Conservation (phyloP, 345 rosid genomes). For the Rhizophora mangle region DNA sequence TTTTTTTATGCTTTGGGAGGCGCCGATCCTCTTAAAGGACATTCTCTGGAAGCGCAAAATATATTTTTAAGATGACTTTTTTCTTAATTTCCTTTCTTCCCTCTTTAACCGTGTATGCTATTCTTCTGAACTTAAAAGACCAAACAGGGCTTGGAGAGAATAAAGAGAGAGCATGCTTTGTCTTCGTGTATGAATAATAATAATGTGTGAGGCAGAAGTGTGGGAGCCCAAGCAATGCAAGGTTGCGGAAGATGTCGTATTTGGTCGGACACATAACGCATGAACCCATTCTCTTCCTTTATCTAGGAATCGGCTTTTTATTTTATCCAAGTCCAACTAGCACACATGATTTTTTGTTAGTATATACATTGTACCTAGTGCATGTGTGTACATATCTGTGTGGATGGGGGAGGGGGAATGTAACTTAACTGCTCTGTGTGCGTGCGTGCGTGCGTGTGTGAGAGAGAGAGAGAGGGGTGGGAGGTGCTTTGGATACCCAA, state of each 20-base stretch:
- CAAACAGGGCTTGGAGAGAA: not conserved
- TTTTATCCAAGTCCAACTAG: conserved; percentile 5
- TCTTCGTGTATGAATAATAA: not conserved
- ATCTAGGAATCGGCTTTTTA: conserved; percentile 14
- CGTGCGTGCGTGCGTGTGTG: not conserved
- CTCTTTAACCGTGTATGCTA: too few relatives aligned
- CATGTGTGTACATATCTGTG: not conserved
- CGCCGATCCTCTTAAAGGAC: too few relatives aligned
- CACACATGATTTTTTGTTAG: conserved; percentile 9
- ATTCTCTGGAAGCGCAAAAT: not conserved
- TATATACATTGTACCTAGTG: not conserved
- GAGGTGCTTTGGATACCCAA: conserved; percentile 15
- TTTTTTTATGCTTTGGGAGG: too few relatives aligned
- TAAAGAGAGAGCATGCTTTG: not conserved
- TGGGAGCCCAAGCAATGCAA: not conserved
- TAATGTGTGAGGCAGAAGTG: not conserved
- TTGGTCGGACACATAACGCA: conserved; percentile 23
- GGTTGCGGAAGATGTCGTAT: conserved; percentile 16
- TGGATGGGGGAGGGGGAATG: not conserved
- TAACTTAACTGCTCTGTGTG: not conserved
- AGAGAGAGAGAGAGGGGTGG: not conserved
- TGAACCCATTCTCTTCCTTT: not conserved
- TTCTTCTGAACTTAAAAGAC: not conserved
- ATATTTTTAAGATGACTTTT: not conserved
- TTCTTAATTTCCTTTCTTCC: not conserved